Conservation (phyloP, 192 early-diverging fungal genomes). For the Entomortierella lignicola region DNA sequence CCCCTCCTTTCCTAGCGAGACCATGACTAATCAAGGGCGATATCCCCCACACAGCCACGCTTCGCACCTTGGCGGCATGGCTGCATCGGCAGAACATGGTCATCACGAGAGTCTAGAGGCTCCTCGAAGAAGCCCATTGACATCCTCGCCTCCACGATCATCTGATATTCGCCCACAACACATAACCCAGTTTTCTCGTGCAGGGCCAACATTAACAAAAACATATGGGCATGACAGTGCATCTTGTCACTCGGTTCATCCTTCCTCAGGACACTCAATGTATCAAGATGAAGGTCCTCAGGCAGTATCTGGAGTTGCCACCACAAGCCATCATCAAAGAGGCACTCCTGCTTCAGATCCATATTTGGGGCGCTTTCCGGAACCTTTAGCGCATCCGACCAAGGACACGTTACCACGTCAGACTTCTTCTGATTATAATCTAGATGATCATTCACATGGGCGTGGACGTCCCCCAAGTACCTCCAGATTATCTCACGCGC, state of each 20-base stretch:
- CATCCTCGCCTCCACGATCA: background rate
- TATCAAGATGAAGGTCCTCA: background rate
- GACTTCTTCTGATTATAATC: background rate
- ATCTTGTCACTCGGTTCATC: background rate
- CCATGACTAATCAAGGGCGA: background rate
- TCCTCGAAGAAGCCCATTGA: background rate
- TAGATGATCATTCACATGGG: slow-evolving; percentile 8
- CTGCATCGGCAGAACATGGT: background rate
- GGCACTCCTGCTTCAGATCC: background rate
- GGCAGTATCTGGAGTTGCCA: background rate
- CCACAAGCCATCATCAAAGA: background rate
- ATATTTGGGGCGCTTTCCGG: background rate
- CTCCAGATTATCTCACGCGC: slow-evolving; percentile 1
- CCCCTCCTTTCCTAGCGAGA: background rate
- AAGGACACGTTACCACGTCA: background rate
- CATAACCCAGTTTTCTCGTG: background rate
- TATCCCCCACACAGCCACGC: slow-evolving; percentile 9
- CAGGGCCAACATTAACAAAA: background rate
- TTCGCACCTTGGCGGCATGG: background rate
- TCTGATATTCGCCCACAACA: slow-evolving; percentile 13
- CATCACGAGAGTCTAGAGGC: background rate
- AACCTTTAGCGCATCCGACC: background rate
- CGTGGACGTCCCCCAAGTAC: slow-evolving; percentile 7
- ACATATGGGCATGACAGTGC: background rate
- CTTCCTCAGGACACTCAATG: background rate